Percentiles rank a stretch among this genome's conserved stretches.
Conservation (phyloP, 2,329 filamentous ascomycete genomes). For the Aspergillus ustus region DNA sequence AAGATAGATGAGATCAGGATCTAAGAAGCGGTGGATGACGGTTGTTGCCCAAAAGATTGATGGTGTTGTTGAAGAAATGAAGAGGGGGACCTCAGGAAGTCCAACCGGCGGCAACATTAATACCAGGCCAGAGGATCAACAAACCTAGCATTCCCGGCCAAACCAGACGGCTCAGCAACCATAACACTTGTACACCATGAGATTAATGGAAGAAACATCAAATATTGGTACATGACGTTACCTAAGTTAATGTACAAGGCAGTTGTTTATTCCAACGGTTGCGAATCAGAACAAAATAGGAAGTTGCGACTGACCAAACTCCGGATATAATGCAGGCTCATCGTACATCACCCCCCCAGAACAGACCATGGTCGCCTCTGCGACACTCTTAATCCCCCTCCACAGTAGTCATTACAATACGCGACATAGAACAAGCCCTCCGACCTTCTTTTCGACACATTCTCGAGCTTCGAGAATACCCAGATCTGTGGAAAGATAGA, state of each 20-base stretch:
- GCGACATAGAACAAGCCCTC: slow-evolving; percentile 79
- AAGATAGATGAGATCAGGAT: background rate
- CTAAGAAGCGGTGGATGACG: background rate
- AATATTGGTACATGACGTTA: slow-evolving; percentile 31
- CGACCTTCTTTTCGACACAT: slow-evolving; percentile 77
- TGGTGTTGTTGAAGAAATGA: background rate
- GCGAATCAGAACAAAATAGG: slow-evolving; percentile 35
- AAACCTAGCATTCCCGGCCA: background rate
- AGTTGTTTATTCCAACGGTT: slow-evolving; percentile 37
- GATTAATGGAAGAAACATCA: slow-evolving; percentile 10
- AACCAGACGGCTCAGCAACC: background rate
- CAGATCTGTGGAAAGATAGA: slow-evolving; percentile 77
- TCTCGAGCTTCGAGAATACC: slow-evolving; percentile 83
- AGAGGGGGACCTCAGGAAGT: no score
- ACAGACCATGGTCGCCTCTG: background rate
- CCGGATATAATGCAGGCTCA: slow-evolving; percentile 42
- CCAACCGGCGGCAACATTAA: background rate
- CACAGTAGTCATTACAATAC: slow-evolving; percentile 45
- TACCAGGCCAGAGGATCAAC: background rate
- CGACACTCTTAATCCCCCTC: slow-evolving; percentile 14
- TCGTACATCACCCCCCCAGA: slow-evolving; percentile 25
- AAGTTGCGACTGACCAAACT: slow-evolving; percentile 44
- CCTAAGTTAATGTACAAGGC: slow-evolving; percentile 45
- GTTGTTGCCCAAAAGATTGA: background rate
- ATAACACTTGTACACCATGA: slow-evolving; percentile 10